Percentiles rank a stretch among this genome's conserved stretches.
Conservation (phyloP, 2,329 filamentous ascomycete species). For the Arthrobotrys sphaeroides region DNA sequence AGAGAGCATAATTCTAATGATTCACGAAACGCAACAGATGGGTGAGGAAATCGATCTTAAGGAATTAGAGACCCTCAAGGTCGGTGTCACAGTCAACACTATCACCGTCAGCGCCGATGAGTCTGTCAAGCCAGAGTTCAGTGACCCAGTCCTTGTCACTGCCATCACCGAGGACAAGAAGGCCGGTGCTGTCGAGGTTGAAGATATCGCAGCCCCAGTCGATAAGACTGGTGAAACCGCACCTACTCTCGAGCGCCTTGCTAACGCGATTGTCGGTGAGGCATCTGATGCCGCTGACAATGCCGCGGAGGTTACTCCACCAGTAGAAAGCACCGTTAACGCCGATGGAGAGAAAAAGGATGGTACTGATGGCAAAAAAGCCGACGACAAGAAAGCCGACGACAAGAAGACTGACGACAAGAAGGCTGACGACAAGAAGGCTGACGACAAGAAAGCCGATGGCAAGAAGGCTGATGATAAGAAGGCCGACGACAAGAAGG, state of each 20-base stretch:
- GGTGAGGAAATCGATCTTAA: not conserved
- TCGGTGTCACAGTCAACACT: constrained; percentile 30
- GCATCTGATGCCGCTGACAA: constrained; percentile 7
- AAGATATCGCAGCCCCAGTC: constrained; percentile 13
- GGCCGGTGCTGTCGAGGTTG: constrained; percentile 2
- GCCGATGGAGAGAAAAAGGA: too few species aligned
- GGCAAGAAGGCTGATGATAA: not conserved
- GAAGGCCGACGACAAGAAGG: not conserved
- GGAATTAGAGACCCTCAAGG: constrained; percentile 14
- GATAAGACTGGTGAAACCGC: not conserved
- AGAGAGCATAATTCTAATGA: not conserved
- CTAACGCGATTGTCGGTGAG: not conserved
- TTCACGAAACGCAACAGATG: not conserved
- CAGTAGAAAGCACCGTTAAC: not conserved
- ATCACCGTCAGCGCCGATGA: not conserved
- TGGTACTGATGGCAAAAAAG: not conserved
- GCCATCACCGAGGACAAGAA: constrained; percentile 15
- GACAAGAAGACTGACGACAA: too few species aligned
- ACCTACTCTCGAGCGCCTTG: not conserved
- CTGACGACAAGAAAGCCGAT: not conserved
- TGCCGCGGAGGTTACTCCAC: not conserved
- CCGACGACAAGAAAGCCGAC: not conserved
- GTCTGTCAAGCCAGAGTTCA: constrained; percentile 6
- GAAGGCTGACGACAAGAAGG: not conserved
- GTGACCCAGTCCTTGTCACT: constrained; percentile 10